Evolutionary conservation across 148 eudicot species (phyloP), one percentile per base, ranked within the genome.

Genomic region (Rhododendron kiyosumense): DNA sequence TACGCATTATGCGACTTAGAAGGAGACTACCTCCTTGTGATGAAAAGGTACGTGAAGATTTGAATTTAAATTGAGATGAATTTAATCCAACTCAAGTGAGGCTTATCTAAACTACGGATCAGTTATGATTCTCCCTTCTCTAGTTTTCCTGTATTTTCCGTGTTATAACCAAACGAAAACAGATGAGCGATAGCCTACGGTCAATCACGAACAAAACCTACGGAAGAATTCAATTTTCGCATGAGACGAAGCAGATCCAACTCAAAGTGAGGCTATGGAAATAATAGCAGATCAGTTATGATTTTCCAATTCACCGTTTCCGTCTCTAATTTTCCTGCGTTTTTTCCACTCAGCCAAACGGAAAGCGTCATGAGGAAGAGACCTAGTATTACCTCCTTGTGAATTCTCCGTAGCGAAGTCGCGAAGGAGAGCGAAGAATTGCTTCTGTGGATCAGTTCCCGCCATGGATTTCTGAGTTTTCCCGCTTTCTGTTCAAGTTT

Each of bases 341-440:
- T 41, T 30, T 81, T 32, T 81, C 83, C 67, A 69, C 7, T 71
- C 7, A 54, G 57, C 30, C 69, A 75, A 83, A 77, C 12, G 57
- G 38, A 81, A 45, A 87, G 83, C 84, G 79, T 48, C 12, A 81
- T 38, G 85, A 78, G 59, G 86, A 61, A 28, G 75, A 73, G 45
- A 43, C 11, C 1, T 41, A 5, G 7, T 3, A 54, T 54, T 12
- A 91, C 96, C 98, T 91, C 98, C 96, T 79, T 94, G 93, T 76
- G 92, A 91, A 85, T 90, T 94, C 73, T 95, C 96, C 1, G 96
- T 36, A 74, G 92, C 89, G 80, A 90, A 91, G 79, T 89, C 92
- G 81, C 92, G 97, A 87, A 94, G 93, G 54, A 95, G 79, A 69
- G 96, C 46, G 45, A 93, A 87, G 24, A 96, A 88, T 84, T 90